Percentiles rank a stretch among this genome's conserved stretches.
These are phyloP conservation scores for Plasmodium sp. DNA, from an alignment of 169 alveolate genomes.

Conservation along the genomic window DNA sequence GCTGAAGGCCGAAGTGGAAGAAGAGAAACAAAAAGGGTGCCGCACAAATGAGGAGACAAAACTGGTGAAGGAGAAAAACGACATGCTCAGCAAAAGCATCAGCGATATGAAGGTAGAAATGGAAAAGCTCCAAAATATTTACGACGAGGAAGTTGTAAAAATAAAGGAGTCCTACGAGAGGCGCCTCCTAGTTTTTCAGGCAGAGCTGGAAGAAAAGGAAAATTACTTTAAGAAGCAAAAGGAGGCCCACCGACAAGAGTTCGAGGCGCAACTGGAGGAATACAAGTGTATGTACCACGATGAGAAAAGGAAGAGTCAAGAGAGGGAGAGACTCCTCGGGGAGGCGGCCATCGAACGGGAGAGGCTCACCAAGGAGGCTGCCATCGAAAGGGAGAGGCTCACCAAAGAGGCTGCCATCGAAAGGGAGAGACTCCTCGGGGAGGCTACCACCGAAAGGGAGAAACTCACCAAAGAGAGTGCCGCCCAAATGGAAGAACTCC, in stretches of 20 bases:
- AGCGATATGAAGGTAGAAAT: slow-evolving; percentile 48
- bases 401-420: not conserved
- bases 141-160: slow-evolving; percentile 40
- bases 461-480: not conserved
- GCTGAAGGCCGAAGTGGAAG: slow-evolving; percentile 43
- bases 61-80: slow-evolving; percentile 5
- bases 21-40: slow-evolving; percentile 21
- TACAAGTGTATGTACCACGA: not conserved
- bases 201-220: slow-evolving; percentile 40
- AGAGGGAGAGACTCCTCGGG: not conserved
- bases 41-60: slow-evolving; percentile 31
- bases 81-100: slow-evolving; percentile 16
- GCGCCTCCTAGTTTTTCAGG: not conserved
- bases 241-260: slow-evolving; percentile 2
- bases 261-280: not conserved
- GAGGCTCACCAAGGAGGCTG: not conserved
- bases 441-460: not conserved
- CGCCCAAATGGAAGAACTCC: not conserved
- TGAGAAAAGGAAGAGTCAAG: slow-evolving; percentile 42
- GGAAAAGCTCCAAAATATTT: slow-evolving; percentile 40
- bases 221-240: slow-evolving; percentile 36
- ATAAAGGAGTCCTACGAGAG: slow-evolving; percentile 63
- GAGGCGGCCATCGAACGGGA: slow-evolving; percentile 2
- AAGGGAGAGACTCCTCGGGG: not conserved
- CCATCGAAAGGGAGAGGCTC: not conserved